Base-by-base conservation (phyloP, 1,284 basidiomycete genomes). In the Ustilago vetiveriae region DNA sequence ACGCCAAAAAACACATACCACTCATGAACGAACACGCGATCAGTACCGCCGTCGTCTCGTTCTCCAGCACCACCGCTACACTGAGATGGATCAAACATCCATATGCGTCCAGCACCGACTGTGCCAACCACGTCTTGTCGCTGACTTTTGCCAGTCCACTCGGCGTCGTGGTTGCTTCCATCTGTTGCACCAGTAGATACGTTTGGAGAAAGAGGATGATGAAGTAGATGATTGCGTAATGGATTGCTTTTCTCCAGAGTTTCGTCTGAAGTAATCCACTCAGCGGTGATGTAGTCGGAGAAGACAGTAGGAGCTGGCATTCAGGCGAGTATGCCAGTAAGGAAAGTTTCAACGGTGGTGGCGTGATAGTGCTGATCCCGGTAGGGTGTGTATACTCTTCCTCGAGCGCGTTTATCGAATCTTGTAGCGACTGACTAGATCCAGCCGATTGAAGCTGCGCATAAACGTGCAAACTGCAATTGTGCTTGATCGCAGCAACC, bases 381-480 rank as follows among this genome's bases (percentile, higher is more conserved):
- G 76, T 78, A 0, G 82, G 75, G 7, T 65, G 50, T 21, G 54
- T 53, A 16, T 74, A 52, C 17, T 80, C 74, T 8, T 48, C 17
- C 52, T 83, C 81, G 42, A 72, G 76, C n/a, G 76, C 72, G n/a
- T 55, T 27, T 39, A 82, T 65, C 8, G 60, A 49, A 1, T 51
- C 27, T 5, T 68, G 60, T 0, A 74, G 26, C 32, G 51, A 52
- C 6, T 29, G 19, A 3, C 39, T 13, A 1, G 47, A 17, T 0
- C 80, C 77, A 1, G 82, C 62, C 3, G 79, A 73, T 13, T 41
- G 19, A 7, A 83, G 58, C 7, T 77, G 66, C 2, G 67, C 82
- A 40, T 79, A 82, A 42, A 82, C 48, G 38, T 76, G 58, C 19
- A 83, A 79, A 22, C 77, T 71, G 51, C 82, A 83, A 24, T 75